phyloP scores from a whole-genome alignment of 2,329 filamentous ascomycete species.

The Xylaria arbuscula region DNA sequence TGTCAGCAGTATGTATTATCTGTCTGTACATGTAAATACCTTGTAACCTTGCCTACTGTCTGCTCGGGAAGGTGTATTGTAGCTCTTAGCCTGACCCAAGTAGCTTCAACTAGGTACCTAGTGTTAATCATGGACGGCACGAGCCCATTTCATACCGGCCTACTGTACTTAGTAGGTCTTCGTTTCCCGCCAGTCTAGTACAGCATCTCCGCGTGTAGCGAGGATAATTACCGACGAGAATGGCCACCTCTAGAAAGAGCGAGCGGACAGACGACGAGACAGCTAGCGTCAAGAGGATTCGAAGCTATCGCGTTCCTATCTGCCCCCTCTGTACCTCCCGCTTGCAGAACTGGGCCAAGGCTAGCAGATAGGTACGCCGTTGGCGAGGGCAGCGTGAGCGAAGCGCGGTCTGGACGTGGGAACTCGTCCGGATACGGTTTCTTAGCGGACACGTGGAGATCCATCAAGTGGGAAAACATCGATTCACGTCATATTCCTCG shows the following conservation, averaged over 20 bases:
- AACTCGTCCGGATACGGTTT: neutral
- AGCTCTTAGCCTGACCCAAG: no score
- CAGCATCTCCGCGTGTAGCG: neutral
- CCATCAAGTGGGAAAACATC: slow-evolving; percentile 9
- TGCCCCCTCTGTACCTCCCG: neutral
- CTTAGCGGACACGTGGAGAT: slow-evolving; percentile 5
- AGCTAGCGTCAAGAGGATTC: neutral
- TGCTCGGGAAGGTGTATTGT: no score
- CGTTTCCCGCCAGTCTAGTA: neutral
- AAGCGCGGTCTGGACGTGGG: neutral
- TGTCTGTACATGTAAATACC: no score
- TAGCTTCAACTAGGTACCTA: no score
- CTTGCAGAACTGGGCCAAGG: neutral
- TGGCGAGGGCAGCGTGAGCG: neutral
- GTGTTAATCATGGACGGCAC: no score
- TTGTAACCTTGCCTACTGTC: no score
- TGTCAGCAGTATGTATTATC: no score
- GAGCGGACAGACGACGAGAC: neutral
- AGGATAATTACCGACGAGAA: neutral
- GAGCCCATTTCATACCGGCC: neutral
- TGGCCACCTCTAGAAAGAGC: neutral
- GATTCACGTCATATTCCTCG: slow-evolving; percentile 37
- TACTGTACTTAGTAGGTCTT: neutral
- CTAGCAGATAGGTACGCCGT: neutral
- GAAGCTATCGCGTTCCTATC: neutral